Evolutionary conservation across 1,284 basidiomycete genomes (phyloP).

Genomic region (Cutaneotrichosporon dermatis): DNA sequence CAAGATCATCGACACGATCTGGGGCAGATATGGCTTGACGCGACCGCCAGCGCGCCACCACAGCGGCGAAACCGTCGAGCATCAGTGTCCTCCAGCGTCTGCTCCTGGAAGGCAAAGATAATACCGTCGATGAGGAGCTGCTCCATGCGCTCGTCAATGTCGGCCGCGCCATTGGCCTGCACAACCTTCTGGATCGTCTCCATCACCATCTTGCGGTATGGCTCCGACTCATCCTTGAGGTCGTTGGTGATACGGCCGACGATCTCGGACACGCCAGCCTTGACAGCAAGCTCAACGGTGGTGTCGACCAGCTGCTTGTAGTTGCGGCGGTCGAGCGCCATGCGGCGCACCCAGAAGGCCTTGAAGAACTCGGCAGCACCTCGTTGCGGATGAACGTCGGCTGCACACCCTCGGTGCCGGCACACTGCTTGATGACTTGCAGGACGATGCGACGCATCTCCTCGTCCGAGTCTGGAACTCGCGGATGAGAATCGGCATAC

Average conservation of each 20-base stretch:
- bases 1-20: slow-evolving; percentile 98
- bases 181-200: slow-evolving; percentile 98
- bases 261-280: slow-evolving; percentile 92
- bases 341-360: slow-evolving; percentile 94
- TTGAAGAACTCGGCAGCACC: slow-evolving; percentile 99
- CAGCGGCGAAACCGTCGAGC: slow-evolving; percentile 96
- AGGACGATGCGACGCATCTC: slow-evolving; percentile 99
- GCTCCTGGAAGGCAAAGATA: slow-evolving; percentile 99
- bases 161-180: slow-evolving; percentile 84
- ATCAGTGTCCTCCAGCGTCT: slow-evolving; percentile 99
- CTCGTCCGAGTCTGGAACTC: slow-evolving; percentile 99
- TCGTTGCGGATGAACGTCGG: slow-evolving; percentile 92
- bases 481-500: slow-evolving; percentile 94
- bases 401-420: slow-evolving; percentile 93
- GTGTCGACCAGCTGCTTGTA: slow-evolving; percentile 98
- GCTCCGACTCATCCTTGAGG: slow-evolving; percentile 92
- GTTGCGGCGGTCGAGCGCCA: slow-evolving; percentile 95
- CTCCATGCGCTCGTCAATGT: slow-evolving; percentile 94
- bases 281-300: slow-evolving; percentile 94
- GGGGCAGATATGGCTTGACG: slow-evolving; percentile 97
- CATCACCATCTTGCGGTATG: slow-evolving; percentile 99
- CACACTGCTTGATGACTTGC: slow-evolving; percentile 98
- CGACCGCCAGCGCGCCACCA: slow-evolving; percentile 94
- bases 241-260: slow-evolving; percentile 93
- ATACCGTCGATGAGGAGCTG: slow-evolving; percentile 93